Evolutionary conservation across 2,329 filamentous ascomycete species (phyloP).

Genomic region (Penicillium aurantiogriseum): DNA sequence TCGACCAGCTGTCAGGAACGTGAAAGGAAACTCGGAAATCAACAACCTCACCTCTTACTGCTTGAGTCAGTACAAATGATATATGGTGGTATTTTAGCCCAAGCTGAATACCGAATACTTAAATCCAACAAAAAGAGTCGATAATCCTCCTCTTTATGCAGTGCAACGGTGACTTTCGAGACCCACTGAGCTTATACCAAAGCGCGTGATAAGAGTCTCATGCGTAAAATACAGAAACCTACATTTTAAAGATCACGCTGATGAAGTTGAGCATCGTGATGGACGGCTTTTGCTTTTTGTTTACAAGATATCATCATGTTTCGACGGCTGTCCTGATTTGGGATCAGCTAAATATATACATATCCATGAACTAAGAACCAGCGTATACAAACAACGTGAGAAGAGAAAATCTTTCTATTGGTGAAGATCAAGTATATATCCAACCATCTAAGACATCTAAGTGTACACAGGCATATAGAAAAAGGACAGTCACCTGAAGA

Average conservation of each 20-base stretch:
- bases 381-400: background rate
- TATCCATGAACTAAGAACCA: background rate
- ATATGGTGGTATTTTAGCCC: background rate
- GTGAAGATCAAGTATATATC: slow-evolving; percentile 9
- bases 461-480: slow-evolving; percentile 21
- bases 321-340: too few species aligned
- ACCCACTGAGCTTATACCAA: background rate
- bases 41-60: background rate
- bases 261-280: background rate
- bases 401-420: slow-evolving; percentile 3
- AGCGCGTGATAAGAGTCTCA: background rate
- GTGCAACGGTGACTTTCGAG: background rate
- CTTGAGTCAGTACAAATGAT: background rate
- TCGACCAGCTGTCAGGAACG: slow-evolving; percentile 25
- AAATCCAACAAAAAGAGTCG: background rate
- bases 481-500: slow-evolving; percentile 9
- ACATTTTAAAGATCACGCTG: background rate
- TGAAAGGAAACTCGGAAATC: background rate
- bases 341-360: background rate
- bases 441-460: slow-evolving; percentile 19
- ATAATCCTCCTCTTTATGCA: background rate
- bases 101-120: background rate
- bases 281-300: background rate
- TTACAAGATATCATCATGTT: background rate
- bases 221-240: background rate